Evolutionary conservation across 2,329 filamentous ascomycete species (phyloP).

Genomic region (Hypoxylon sp.): DNA sequence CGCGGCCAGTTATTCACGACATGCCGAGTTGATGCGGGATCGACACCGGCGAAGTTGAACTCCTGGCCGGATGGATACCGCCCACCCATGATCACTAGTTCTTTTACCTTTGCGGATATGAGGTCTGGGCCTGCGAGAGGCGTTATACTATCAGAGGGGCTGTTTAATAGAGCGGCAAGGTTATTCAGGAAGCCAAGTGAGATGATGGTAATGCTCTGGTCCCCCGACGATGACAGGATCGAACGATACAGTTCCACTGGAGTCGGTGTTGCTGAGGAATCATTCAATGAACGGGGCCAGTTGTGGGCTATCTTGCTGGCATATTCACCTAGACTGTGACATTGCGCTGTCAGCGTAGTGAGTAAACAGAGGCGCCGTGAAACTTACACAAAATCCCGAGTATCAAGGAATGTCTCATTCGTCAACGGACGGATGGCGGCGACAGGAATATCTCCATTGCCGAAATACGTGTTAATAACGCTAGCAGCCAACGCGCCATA

Average conservation of each 20-base stretch:
- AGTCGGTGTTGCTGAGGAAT: slow-evolving; percentile 31
- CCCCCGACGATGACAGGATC: slow-evolving; percentile 57
- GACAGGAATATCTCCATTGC: slow-evolving; percentile 56
- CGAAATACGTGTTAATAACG: slow-evolving; percentile 61
- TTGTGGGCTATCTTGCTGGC: slow-evolving; percentile 62
- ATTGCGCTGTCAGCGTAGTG: slow-evolving; percentile 4
- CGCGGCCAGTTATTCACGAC: slow-evolving; percentile 63
- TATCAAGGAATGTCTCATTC: slow-evolving; percentile 62
- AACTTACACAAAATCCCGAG: slow-evolving; percentile 52
- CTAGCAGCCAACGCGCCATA: slow-evolving; percentile 54
- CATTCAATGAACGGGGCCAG: slow-evolving; percentile 48
- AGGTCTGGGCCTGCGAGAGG: slow-evolving; percentile 59
- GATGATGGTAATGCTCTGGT: slow-evolving; percentile 61
- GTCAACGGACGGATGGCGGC: slow-evolving; percentile 59
- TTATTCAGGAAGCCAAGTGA: slow-evolving; percentile 64
- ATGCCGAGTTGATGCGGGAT: slow-evolving; percentile 57
- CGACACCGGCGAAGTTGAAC: slow-evolving; percentile 64
- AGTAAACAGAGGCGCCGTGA: not conserved
- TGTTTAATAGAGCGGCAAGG: slow-evolving; percentile 63
- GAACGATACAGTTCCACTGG: slow-evolving; percentile 63
- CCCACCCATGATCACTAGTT: slow-evolving; percentile 69
- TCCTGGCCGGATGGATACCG: slow-evolving; percentile 63
- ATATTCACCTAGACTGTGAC: slow-evolving; percentile 59
- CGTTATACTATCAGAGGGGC: slow-evolving; percentile 59
- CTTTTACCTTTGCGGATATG: slow-evolving; percentile 60